Percentiles rank a stretch among this genome's conserved stretches.
Evolutionary conservation across 1,139 yeast genomes (phyloP).

Genomic region (Chernovozyma aurita): DNA sequence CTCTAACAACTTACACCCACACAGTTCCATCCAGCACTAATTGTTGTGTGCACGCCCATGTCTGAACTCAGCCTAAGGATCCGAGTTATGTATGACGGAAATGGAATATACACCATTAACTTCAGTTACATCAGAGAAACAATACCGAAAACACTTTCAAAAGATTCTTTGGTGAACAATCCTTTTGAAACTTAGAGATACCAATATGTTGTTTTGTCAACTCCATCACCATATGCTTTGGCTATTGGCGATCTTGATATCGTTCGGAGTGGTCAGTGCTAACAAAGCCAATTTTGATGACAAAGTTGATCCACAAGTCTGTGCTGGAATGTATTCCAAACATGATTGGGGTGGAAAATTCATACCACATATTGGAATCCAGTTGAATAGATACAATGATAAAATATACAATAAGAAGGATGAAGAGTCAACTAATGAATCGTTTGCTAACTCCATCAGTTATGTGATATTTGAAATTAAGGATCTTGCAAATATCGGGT

Average conservation of each 20-base stretch:
- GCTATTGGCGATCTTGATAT: not conserved
- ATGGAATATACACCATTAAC: no score
- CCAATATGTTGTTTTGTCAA: not conserved
- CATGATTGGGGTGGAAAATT: conserved; percentile 81
- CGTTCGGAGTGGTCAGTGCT: conserved; percentile 19
- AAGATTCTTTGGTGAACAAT: no score
- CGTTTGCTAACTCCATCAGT: conserved; percentile 30
- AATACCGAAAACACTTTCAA: no score
- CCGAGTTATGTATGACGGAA: not conserved
- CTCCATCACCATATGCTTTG: not conserved
- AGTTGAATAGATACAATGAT: conserved; percentile 30
- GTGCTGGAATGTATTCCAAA: conserved; percentile 87
- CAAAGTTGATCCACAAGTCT: conserved; percentile 52
- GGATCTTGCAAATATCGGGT: conserved; percentile 69
- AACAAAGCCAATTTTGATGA: conserved; percentile 48
- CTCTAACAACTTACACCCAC: no score
- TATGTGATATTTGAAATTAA: conserved; percentile 79
- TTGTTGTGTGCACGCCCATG: not conserved
- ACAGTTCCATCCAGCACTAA: no score
- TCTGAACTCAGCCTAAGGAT: not conserved
- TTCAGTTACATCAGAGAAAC: no score
- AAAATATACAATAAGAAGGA: conserved; percentile 30
- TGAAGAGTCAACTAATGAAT: conserved; percentile 30
- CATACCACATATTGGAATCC: conserved; percentile 58
- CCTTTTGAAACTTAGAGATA: no score